These are phyloP conservation scores for Yamadazyma sp. DNA, from an alignment of 1,139 yeast genomes.

Conservation along the genomic window DNA sequence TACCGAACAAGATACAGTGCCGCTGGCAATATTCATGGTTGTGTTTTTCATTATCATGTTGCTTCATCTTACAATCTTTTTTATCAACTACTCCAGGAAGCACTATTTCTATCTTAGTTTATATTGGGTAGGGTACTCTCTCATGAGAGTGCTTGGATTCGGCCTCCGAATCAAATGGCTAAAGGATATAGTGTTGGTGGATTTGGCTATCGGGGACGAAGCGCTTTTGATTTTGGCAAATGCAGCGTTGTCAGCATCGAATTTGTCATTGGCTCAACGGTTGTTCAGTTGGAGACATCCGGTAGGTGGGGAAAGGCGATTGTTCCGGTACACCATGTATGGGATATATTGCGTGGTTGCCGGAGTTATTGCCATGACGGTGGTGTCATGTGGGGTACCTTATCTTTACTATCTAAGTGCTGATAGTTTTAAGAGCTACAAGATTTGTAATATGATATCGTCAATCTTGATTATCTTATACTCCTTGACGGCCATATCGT, in stretches of 20 bases:
- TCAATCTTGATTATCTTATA: conserved; percentile 58
- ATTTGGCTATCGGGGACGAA: conserved; percentile 34
- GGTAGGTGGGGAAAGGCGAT: conserved; percentile 58
- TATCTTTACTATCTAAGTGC: conserved; percentile 56
- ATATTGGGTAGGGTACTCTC: conserved; percentile 32
- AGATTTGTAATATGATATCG: conserved; percentile 58
- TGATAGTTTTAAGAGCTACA: conserved; percentile 47
- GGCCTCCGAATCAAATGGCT: conserved; percentile 33
- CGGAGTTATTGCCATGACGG: conserved; percentile 64
- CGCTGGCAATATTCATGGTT: conserved; percentile 31
- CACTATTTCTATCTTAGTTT: conserved; percentile 37
- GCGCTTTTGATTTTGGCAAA: conserved; percentile 36
- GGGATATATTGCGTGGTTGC: conserved; percentile 53
- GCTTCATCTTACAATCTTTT: conserved; percentile 27
- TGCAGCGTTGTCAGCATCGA: conserved; percentile 34
- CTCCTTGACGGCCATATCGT: conserved; percentile 52
- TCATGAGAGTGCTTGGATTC: conserved; percentile 32
- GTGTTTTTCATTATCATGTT: conserved; percentile 27
- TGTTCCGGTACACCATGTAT: conserved; percentile 58
- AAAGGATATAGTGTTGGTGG: conserved; percentile 29
- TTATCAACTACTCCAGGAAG: conserved; percentile 32
- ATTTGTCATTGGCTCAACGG: conserved; percentile 55
- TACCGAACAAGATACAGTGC: conserved; percentile 25
- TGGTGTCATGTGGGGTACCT: conserved; percentile 65
- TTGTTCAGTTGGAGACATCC: conserved; percentile 85